Base-by-base conservation (phyloP, 2,329 filamentous ascomycete species). In the Venturiaceae sp. region DNA sequence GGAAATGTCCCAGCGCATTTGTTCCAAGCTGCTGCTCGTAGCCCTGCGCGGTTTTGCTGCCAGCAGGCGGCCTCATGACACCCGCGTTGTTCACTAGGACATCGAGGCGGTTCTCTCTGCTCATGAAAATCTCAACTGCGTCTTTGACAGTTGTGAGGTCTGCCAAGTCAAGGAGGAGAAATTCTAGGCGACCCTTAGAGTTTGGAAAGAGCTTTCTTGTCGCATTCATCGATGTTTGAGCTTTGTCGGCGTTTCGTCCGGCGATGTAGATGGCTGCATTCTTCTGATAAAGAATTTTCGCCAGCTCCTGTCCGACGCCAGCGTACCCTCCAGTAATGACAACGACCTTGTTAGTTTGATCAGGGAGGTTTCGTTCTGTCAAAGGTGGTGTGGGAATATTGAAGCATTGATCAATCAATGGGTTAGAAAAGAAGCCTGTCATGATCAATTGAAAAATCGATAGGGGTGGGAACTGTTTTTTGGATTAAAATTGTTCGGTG, bases 91-190 rank as follows among this genome's bases (percentile, higher is more conserved):
- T 71, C 44, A 63, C 64, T 9, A 80, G 66, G 6, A 79, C 70
- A 53, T 79, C 70, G 1, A 79, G 70, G 1, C 68, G 64, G 7
- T 65, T 62, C 60, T 79, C 76, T 9, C 69, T 66, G 1, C 61
- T 56, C 0, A 69, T 59, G 54, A 79, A 78, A 2, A 59, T 61
- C 5, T 69, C 63, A 0, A 70, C 75, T 0, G 72, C 68, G 0
- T 68, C 57, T 57, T 71, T 73, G 62, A 77, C 73, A 1, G 67
- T 72, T 0, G 65, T 60, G 9, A 80, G 66, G 61, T 79, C 73
- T 55, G 71, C 66, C 2, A 80, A 71, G 50, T 78, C 72, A 6
- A 72, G 60, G 30, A 65, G 60, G 1, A 71, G 59, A 52, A 65
- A 66, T 21, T 63, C 53, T 2, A 71, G 58, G 4, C 62, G 23